A percentile compares a stretch with the other conserved stretches of the same genome.
These are phyloP conservation scores for Saturnispora quitensis DNA, from an alignment of 805 yeast genomes.

Conservation along the genomic window DNA sequence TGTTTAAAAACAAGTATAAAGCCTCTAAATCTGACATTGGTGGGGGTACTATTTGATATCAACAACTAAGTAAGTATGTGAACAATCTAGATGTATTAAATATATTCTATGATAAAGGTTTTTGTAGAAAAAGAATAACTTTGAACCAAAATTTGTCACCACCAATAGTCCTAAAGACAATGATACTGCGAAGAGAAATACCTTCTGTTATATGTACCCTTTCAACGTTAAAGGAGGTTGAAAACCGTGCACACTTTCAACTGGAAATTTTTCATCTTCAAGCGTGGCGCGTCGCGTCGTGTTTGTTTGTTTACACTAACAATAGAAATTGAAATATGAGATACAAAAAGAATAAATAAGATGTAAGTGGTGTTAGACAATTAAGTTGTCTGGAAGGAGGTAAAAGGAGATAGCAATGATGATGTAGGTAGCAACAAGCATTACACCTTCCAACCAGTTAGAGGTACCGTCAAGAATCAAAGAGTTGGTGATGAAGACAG, in stretches of 20 bases:
- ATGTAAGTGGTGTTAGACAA: slow-evolving; percentile 5
- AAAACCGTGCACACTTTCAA: background rate
- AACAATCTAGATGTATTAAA: background rate
- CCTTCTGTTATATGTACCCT: background rate
- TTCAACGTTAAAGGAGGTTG: background rate
- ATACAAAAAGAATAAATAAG: background rate
- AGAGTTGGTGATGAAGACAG: slow-evolving; percentile 82
- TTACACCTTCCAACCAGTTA: slow-evolving; percentile 94
- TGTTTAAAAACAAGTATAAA: slow-evolving; percentile 42
- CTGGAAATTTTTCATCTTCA: background rate
- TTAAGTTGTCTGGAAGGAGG: slow-evolving; percentile 63
- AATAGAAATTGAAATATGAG: background rate
- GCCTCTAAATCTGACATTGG: slow-evolving; percentile 40
- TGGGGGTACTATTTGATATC: background rate
- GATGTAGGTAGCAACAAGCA: slow-evolving; percentile 79
- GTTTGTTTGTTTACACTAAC: background rate
- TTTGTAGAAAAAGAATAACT: too few relatives aligned
- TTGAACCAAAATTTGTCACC: background rate
- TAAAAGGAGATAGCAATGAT: slow-evolving; percentile 86
- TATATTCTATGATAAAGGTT: too few relatives aligned
- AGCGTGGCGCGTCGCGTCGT: background rate
- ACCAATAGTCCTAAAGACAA: too few relatives aligned
- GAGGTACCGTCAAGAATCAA: slow-evolving; percentile 89
- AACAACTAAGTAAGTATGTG: background rate
- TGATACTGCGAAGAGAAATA: background rate